Evolutionary conservation across 2,329 filamentous ascomycete species (phyloP), one percentile per base, ranked within the genome.

Genomic region (Diaporthe australafricana): DNA sequence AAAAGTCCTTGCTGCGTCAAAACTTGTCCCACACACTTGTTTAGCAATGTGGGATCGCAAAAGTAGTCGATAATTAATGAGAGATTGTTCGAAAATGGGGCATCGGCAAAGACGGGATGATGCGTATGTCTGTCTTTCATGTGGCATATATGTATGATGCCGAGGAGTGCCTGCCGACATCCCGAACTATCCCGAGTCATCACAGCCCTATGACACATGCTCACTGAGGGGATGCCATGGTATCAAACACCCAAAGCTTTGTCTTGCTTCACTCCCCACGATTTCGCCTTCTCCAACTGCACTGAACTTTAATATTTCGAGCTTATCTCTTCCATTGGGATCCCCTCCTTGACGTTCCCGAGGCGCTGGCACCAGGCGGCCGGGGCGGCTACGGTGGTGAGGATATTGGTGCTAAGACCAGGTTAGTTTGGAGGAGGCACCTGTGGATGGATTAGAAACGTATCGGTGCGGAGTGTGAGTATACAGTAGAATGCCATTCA

Each of bases 101-200:
- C 22, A 11, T 12, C n/a, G n/a, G 9, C 12, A 14, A 35, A 14
- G 22, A 6, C 30, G 20, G 9, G 6, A 22, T 11, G 22, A 32
- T 30, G 9, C 7, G 8, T 30, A 27, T 35, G 57, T 48, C 20
- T 50, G 45, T 35, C 30, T 17, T 62, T 38, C 14, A 30, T 16
- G 12, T 48, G 57, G 45, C 30, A 50, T 50, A 25, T 48, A 25
- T 35, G 45, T 50, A 22, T 35, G 60, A 65, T 50, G 45, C 60
- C 60, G 60, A 63, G 27, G 42, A 20, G 27, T 50, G 45, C 30
- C 45, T 65, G 30, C 60, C 60, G 45, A 65, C 60, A 50, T 50
- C 27, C 60, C 60, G 60, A 50, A 65, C n/a, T 38, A 65, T 65
- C 60, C 60, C 60, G 45, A 65, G 45, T 65, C 60, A 25, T 38